Base-by-base conservation (phyloP, 768 basidiomycete species). In the Erythrobasidium yunnanense region DNA sequence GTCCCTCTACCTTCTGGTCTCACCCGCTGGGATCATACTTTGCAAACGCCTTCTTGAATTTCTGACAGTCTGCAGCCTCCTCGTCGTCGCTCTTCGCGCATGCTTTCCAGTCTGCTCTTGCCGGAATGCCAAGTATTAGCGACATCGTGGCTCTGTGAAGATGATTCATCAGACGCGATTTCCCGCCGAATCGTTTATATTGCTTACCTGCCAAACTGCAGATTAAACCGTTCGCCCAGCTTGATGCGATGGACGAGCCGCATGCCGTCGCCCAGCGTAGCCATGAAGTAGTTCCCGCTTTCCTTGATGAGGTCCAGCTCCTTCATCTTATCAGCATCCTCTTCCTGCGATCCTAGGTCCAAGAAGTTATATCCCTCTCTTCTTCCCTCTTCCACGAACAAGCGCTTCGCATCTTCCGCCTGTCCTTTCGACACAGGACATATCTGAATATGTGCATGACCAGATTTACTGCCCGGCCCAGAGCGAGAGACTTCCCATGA, bases 131-230 rank as follows among this genome's bases (percentile, higher is more conserved):
- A 60, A 97, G 73, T n/a, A 96, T 76, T 34, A 82, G 79, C 4
- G 86, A 88, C 47, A 96, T 74, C 17, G 87, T 89, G 76, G 87
- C 84, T 76, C 93, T 96, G 73, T 52, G 27, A 18, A 45, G 7
- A 5, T 4, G 32, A 20, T 25, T 23, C 23, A 49, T 42, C 29
- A 46, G n/a, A 8, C 33, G 15, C 0, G 32, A 30, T 49, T 34
- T 30, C 32, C n/a, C 8, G 42, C 2, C 34, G n/a, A n/a, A n/a
- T n/a, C n/a, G n/a, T n/a, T n/a, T n/a, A n/a, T 30, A 42, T 65
- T 42, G 74, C 84, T 73, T 74, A 93, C 92, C 93, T 83, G 68
- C 90, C 92, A 76, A 97, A 97, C 74, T 96, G 90, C 49, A 97
- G 79, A 69, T 85, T 85, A 74, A 97, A 97, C 33, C 85, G 84